Conservation (phyloP, 2,329 filamentous ascomycete genomes). For the Raffaelea arxii region DNA sequence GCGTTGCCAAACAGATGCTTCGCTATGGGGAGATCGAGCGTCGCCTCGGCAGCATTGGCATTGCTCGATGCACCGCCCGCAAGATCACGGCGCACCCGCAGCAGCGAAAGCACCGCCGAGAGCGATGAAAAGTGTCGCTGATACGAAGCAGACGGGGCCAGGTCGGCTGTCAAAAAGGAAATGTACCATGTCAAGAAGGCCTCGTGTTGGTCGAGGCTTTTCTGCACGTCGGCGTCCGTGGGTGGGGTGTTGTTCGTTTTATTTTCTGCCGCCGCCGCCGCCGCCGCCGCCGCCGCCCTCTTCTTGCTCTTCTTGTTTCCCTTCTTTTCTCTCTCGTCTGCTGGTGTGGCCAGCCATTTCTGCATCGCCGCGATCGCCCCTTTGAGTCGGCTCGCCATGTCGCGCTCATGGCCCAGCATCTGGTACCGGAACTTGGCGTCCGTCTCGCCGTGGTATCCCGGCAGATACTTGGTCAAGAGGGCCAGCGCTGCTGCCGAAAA, state of each 20-base stretch:
- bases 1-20: constrained; percentile 26
- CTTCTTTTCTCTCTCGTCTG: constrained; percentile 24
- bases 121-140: constrained; percentile 78
- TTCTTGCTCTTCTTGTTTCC: constrained; percentile 12
- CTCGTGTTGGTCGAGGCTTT: constrained; percentile 38
- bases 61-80: constrained; percentile 17
- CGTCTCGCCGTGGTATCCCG: constrained; percentile 68
- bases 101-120: constrained; percentile 57
- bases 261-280: neutral
- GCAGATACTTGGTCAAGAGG: constrained; percentile 55
- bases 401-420: constrained; percentile 62
- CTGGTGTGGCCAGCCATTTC: constrained; percentile 25
- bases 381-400: constrained; percentile 66
- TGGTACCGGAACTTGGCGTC: constrained; percentile 83
- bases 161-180: constrained; percentile 59
- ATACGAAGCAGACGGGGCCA: constrained; percentile 77
- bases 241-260: neutral
- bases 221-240: constrained; percentile 10
- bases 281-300: neutral
- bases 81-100: constrained; percentile 58
- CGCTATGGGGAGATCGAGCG: constrained; percentile 16
- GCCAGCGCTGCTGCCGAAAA: constrained; percentile 53
- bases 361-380: constrained; percentile 51
- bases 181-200: constrained; percentile 68
- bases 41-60: too few species aligned